These are phyloP conservation scores for Aspergillus ochraceoroseus DNA, from an alignment of 2,329 filamentous ascomycete species.

Conservation along the genomic window DNA sequence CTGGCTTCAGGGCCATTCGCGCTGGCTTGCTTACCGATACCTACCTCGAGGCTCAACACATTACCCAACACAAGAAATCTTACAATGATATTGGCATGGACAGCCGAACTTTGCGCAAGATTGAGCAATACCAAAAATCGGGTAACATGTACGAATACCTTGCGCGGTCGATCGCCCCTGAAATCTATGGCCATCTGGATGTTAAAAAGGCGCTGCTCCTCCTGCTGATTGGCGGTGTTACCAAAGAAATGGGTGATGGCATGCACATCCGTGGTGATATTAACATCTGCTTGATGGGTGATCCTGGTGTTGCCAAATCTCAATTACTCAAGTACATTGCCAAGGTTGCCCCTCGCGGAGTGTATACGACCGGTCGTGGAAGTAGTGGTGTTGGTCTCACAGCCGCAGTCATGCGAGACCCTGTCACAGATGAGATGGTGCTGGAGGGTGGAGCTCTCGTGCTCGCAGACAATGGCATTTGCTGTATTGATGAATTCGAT, in stretches of 20 bases:
- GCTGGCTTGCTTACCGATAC: constrained; percentile 96
- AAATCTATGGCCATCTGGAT: constrained; percentile 93
- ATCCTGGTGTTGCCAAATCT: constrained; percentile 98
- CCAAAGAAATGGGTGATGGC: constrained; percentile 92
- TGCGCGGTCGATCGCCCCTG: constrained; percentile 90
- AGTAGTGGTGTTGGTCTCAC: constrained; percentile 77
- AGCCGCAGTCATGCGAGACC: constrained; percentile 74
- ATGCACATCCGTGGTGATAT: constrained; percentile 99
- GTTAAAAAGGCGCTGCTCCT: constrained; percentile 98
- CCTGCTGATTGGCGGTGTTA: constrained; percentile 90
- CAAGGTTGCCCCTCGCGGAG: constrained; percentile 90
- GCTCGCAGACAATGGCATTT: constrained; percentile 74
- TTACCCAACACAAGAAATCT: constrained; percentile 95
- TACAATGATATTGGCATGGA: constrained; percentile 91
- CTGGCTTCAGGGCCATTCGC: constrained; percentile 95
- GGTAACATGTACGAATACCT: constrained; percentile 95
- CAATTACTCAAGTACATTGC: constrained; percentile 97
- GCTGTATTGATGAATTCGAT: constrained; percentile 81
- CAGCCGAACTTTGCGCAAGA: constrained; percentile 70
- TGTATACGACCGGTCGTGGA: constrained; percentile 77
- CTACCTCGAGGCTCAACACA: constrained; percentile 88
- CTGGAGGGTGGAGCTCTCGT: constrained; percentile 75
- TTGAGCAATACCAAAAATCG: constrained; percentile 76
- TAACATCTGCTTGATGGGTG: constrained; percentile 98
- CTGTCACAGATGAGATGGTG: constrained; percentile 72